These are phyloP conservation scores for Myochromella boudieri DNA, from an alignment of 768 basidiomycete genomes.

Conservation along the genomic window DNA sequence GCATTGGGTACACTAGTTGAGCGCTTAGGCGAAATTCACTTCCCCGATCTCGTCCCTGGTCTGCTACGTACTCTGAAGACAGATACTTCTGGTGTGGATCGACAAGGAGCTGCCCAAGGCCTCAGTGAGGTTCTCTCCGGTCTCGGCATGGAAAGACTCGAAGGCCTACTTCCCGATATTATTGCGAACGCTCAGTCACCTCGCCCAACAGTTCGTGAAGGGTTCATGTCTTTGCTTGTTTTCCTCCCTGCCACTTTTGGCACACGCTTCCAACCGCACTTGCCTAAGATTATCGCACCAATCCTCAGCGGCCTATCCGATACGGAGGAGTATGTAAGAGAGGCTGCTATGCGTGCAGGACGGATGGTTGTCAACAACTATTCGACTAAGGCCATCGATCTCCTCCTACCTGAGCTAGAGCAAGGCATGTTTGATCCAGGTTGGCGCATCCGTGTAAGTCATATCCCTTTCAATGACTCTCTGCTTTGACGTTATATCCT, in stretches of 20 bases:
- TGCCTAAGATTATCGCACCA: slow-evolving; percentile 91
- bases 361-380: slow-evolving; percentile 98
- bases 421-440: slow-evolving; percentile 91
- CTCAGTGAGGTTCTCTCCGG: slow-evolving; percentile 93
- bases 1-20: slow-evolving; percentile 96
- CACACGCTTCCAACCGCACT: slow-evolving; percentile 91
- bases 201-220: slow-evolving; percentile 89
- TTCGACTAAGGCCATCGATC: slow-evolving; percentile 86
- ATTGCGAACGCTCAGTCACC: slow-evolving; percentile 89
- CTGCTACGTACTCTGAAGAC: slow-evolving; percentile 86
- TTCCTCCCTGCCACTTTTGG: slow-evolving; percentile 96
- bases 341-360: slow-evolving; percentile 98
- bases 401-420: slow-evolving; percentile 92
- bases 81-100: slow-evolving; percentile 92
- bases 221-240: slow-evolving; percentile 97
- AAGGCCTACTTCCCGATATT: slow-evolving; percentile 91
- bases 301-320: slow-evolving; percentile 92
- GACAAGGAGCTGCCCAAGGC: slow-evolving; percentile 97
- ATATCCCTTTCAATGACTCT: background rate
- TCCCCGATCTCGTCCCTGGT: slow-evolving; percentile 93
- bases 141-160: slow-evolving; percentile 96
- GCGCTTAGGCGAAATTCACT: slow-evolving; percentile 89
- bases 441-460: slow-evolving; percentile 89
- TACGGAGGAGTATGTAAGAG: slow-evolving; percentile 91
- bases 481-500: slow-evolving; percentile 8